Evolutionary conservation across 2,329 filamentous ascomycete species (phyloP).

Genomic region (Ilyonectria robusta): DNA sequence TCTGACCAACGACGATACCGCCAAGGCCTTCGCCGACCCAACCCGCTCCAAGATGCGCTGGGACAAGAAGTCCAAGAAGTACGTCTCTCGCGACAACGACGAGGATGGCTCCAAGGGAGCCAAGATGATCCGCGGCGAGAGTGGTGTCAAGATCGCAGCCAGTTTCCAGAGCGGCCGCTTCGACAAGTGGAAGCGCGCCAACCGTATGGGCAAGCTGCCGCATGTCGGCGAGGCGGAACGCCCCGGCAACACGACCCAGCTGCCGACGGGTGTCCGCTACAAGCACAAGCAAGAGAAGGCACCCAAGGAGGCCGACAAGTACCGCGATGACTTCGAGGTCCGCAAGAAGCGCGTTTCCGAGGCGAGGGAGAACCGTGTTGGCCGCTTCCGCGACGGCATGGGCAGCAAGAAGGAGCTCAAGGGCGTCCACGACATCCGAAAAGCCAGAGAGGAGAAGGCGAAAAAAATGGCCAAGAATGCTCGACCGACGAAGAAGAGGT

Average conservation of each 20-base stretch:
- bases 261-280: conserved; percentile 68
- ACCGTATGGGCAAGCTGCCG: conserved; percentile 84
- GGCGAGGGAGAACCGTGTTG: conserved; percentile 87
- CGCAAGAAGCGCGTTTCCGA: conserved; percentile 92
- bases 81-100: conserved; percentile 92
- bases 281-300: conserved; percentile 90
- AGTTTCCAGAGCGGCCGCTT: conserved; percentile 94
- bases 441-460: conserved; percentile 83
- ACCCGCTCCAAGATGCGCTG: conserved; percentile 86
- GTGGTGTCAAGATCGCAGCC: conserved; percentile 95
- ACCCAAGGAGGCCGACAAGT: conserved; percentile 94
- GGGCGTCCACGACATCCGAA: conserved; percentile 86
- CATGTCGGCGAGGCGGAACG: conserved; percentile 86
- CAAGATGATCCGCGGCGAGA: conserved; percentile 87
- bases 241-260: conserved; percentile 46
- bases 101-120: conserved; percentile 86
- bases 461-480: conserved; percentile 89
- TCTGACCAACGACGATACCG: conserved; percentile 88
- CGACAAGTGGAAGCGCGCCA: conserved; percentile 90
- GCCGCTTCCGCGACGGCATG: conserved; percentile 79
- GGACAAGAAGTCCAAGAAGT: conserved; percentile 98
- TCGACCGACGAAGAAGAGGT: conserved; percentile 76
- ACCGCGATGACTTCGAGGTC: conserved; percentile 88
- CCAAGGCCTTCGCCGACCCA: conserved; percentile 83
- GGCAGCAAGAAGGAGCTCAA: conserved; percentile 85